Percentiles rank a stretch among this genome's conserved stretches.
Conservation (phyloP, 2,329 filamentous ascomycete genomes). For the Trichoderma cornu-damae region DNA sequence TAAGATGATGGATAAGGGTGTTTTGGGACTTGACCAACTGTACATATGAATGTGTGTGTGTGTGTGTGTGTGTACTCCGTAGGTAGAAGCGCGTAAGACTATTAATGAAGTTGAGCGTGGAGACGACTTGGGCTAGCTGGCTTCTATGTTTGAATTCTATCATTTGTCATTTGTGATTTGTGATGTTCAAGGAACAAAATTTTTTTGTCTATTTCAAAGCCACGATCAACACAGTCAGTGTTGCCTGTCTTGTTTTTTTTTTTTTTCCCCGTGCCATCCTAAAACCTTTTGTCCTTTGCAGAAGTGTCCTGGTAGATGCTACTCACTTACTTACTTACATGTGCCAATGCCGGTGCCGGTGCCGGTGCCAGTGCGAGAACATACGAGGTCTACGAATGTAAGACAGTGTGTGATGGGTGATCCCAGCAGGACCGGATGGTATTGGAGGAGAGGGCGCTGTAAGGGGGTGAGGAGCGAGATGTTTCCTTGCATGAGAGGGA, state of each 20-base stretch:
- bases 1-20: slow-evolving; percentile 2
- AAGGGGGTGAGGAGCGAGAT: not conserved
- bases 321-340: too few relatives aligned
- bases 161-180: slow-evolving; percentile 8
- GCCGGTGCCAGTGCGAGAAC: too few relatives aligned
- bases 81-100: not conserved
- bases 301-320: too few relatives aligned
- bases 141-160: not conserved
- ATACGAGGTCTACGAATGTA: not conserved
- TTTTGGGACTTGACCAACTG: not conserved
- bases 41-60: not conserved
- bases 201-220: not conserved
- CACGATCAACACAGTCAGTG: not conserved
- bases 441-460: not conserved
- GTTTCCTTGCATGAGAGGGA: not conserved
- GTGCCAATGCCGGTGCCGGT: too few relatives aligned
- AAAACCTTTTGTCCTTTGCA: too few relatives aligned
- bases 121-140: not conserved
- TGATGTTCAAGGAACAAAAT: not conserved
- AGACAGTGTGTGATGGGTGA: not conserved
- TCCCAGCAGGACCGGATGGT: not conserved
- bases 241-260: not conserved
- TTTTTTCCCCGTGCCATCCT: too few relatives aligned
- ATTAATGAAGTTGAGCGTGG: slow-evolving; percentile 12
- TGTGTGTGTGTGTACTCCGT: too few relatives aligned